Evolutionary conservation across 805 yeast genomes (phyloP), one percentile per base, ranked within the genome.

Genomic region (Teunomyces gatunensis): DNA sequence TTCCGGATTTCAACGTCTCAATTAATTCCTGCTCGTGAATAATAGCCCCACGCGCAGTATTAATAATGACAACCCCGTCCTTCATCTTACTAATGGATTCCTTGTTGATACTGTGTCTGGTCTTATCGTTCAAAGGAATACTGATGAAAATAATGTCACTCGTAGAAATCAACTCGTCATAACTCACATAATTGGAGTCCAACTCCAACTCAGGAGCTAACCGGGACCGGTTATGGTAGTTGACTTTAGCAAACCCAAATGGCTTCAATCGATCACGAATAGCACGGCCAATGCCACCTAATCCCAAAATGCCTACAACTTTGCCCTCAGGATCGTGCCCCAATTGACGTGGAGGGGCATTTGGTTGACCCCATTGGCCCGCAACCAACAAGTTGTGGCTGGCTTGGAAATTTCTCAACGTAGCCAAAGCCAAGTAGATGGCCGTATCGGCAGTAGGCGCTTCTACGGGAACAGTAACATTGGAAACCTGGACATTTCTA

Each of bases 261-360:
- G 92, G 91, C 54, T 69, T 67, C 52, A 87, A 74, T 56, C 92
- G 78, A 54, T 82, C 80, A 46, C 89, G 76, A 45, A 89, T 82
- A 27, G 88, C 87, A 49, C 90, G 80, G 41, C 96, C 96, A 67
- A 89, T 89, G 30, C 96, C 96, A 29, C 96, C 96, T 80, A 89
- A 77, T 12, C 96, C 96, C 45, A 86, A 71, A 46, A 89, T 83
- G 42, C 96, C 96, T 18, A 89, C 84, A 15, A 75, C 75, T 60
- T 85, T 84, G 6, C 88, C 89, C 52, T 75, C 81, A 13, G 95
- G 95, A 58, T 85, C 91, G 58, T 78, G 78, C 6, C 95, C 96
- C 41, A 81, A 66, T 6, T 82, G 77, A 2, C 84, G 86, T 3
- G 65, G 73, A 40, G 61, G 53, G 51, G 74, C 73, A 5, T 50